Conservation (phyloP, 1,139 yeast species). For the Arxiozyma heterogenica region DNA sequence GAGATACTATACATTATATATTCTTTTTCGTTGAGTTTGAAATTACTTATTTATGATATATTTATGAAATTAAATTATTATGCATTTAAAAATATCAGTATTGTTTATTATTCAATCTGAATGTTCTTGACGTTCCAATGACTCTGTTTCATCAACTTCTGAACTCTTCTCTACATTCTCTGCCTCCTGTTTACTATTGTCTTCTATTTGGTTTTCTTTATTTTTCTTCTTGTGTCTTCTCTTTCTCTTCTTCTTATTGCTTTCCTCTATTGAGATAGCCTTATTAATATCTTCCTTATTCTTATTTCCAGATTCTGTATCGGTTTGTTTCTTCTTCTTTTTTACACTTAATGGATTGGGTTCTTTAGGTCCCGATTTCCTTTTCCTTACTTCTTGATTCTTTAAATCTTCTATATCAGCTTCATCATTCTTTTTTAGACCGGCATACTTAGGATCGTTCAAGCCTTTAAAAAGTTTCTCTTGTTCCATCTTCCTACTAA, state of each 20-base stretch:
- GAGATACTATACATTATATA: neutral
- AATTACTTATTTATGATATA: neutral
- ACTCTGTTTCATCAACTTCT: neutral
- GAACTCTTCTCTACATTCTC: neutral
- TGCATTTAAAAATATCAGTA: too few species aligned
- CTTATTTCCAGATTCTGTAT: constrained; percentile 46
- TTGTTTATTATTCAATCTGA: neutral
- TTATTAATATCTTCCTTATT: constrained; percentile 24
- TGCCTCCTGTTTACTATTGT: neutral
- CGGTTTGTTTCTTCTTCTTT: constrained; percentile 34
- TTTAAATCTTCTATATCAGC: constrained; percentile 9
- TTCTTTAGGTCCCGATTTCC: constrained; percentile 49
- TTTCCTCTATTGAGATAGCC: neutral
- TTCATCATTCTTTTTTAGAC: constrained; percentile 20
- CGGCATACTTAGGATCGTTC: constrained; percentile 38
- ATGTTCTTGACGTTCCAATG: neutral
- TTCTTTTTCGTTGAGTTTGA: neutral
- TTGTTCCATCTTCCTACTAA: constrained; percentile 48
- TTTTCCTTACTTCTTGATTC: constrained; percentile 35
- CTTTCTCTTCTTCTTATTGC: constrained; percentile 14
- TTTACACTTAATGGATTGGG: constrained; percentile 82
- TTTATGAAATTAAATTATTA: too few species aligned
- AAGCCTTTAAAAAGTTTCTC: constrained; percentile 68
- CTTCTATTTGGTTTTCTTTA: neutral
- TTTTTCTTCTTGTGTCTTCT: constrained; percentile 17